Conservation (phyloP, 106 monocot species). For the Dendrobium huoshanense region DNA sequence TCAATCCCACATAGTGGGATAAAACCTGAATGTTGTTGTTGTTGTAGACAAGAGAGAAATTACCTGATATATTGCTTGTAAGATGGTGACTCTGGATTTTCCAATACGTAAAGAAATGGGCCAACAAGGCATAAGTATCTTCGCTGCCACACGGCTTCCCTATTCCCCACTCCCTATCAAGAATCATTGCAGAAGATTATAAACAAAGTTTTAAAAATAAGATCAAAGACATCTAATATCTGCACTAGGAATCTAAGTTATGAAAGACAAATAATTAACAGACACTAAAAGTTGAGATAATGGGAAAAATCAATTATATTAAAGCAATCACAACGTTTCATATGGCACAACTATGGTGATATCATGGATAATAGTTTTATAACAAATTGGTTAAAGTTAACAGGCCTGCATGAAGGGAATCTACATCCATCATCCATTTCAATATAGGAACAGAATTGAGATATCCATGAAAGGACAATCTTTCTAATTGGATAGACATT, state of each 20-base stretch:
- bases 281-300: neutral
- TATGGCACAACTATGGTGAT: neutral
- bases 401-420: neutral
- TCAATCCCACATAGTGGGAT: too few species aligned
- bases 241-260: neutral
- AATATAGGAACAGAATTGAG: neutral
- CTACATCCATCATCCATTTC: slow-evolving; percentile 1
- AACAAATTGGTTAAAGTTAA: neutral
- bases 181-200: slow-evolving; percentile 2
- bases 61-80: slow-evolving; percentile 92
- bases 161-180: slow-evolving; percentile 86
- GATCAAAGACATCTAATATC: neutral
- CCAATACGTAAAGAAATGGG: slow-evolving; percentile 85
- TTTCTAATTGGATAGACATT: neutral
- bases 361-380: neutral
- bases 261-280: neutral
- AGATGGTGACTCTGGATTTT: slow-evolving; percentile 59
- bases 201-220: slow-evolving; percentile 5
- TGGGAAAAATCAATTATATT: neutral
- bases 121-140: slow-evolving; percentile 86
- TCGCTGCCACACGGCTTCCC: slow-evolving; percentile 93
- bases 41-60: neutral
- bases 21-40: too few species aligned
- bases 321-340: neutral
- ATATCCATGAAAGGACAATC: neutral